Evolutionary conservation across 768 basidiomycete genomes (phyloP), one percentile per base, ranked within the genome.

Genomic region (Cyclocybe aegerita): DNA sequence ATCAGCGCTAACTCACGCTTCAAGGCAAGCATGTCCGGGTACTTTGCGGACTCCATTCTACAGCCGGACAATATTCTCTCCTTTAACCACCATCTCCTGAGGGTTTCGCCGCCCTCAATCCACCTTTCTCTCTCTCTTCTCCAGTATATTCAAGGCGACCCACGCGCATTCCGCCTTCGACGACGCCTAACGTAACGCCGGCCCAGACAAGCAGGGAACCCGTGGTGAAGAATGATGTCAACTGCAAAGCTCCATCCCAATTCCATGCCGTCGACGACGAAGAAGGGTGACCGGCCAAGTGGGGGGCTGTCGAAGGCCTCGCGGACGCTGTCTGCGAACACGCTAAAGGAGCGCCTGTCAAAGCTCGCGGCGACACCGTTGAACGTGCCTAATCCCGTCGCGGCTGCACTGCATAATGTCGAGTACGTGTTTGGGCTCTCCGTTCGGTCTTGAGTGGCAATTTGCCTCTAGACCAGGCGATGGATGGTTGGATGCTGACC

Each of bases 391-490:
- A 68, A 77, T 38, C 83, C 85, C 10, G 82, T 88, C 37, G 80
- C 78, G 17, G 79, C 82, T 29, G 72, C 89, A 10, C 82, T 85
- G 57, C 79, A 83, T n/a, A 85, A 83, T 59, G 83, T 90, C 69
- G 77, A 88, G 88, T 90, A 67, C 58, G 83, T 77, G 46, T 55
- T 30, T 3, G 48, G 23, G 15, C 15, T 17, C 39, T 33, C 23
- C 38, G 7, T 32, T 34, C 15, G 23, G 17, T 17, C 36, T 41
- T 43, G 36, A 29, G 14, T 17, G 49, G 42, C 4, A 31, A 1
- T 32, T 44, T 31, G 45, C 11, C 15, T 40, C 23, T 9, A 36
- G 14, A 7, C 41, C 29, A 15, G 11, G 40, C 23, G 1, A 12
- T 30, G 15, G 32, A 29, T 17, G 8, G 10, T 46, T 12, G 30